phyloP scores from a whole-genome alignment of 2,329 filamentous ascomycete genomes.

The Juglanconis sp. region DNA sequence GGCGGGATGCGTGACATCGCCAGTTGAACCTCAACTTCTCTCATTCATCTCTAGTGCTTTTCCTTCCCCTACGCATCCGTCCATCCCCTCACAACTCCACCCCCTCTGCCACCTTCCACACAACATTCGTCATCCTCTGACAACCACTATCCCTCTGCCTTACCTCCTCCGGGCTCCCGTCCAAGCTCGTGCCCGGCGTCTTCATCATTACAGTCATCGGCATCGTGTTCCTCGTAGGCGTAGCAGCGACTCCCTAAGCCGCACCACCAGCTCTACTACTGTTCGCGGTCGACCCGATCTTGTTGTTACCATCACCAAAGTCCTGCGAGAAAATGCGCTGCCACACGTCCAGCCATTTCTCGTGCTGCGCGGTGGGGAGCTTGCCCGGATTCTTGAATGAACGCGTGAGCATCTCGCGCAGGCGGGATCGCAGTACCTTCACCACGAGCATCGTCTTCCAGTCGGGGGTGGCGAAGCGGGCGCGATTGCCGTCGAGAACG shows the following conservation, averaged over 20 bases:
- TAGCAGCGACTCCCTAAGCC: slow-evolving; percentile 8
- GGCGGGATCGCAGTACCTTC: slow-evolving; percentile 70
- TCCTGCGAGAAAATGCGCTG: slow-evolving; percentile 64
- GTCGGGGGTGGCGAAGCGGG: slow-evolving; percentile 77
- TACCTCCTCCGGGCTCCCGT: background rate
- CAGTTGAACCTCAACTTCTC: background rate
- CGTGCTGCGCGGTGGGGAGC: slow-evolving; percentile 61
- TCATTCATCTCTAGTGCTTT: background rate
- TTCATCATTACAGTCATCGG: background rate
- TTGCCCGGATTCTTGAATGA: slow-evolving; percentile 68
- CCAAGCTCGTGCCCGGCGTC: background rate
- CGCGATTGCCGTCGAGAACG: slow-evolving; percentile 80
- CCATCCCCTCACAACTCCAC: background rate
- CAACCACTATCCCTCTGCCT: background rate
- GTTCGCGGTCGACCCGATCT: background rate
- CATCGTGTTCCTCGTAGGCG: background rate
- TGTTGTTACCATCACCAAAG: slow-evolving; percentile 26
- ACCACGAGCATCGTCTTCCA: slow-evolving; percentile 92
- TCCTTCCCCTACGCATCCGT: background rate
- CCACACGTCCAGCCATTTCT: slow-evolving; percentile 73
- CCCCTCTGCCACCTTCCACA: slow-evolving; percentile 8
- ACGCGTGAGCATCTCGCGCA: slow-evolving; percentile 72
- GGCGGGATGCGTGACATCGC: background rate
- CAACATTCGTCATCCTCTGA: slow-evolving; percentile 6
- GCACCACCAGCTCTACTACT: slow-evolving; percentile 1